A percentile compares a stretch with the other conserved stretches of the same genome.
phyloP scores from a whole-genome alignment of 2,329 filamentous ascomycete species.

The Thelonectria discophora region DNA sequence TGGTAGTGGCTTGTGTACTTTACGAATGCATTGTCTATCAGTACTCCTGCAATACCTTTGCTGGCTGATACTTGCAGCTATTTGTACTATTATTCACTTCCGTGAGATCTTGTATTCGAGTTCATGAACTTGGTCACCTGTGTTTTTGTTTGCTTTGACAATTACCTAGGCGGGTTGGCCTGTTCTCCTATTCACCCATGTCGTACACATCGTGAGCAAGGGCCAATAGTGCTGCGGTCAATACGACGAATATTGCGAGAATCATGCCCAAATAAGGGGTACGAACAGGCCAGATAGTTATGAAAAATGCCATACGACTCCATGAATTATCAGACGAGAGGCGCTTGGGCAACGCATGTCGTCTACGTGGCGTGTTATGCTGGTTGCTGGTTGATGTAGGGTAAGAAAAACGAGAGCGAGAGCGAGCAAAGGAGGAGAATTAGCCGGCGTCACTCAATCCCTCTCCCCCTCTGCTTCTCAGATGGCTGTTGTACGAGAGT shows the following conservation, averaged over 20 bases:
- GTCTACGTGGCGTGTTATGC: background rate
- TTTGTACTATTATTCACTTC: too few relatives aligned
- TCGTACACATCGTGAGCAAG: background rate
- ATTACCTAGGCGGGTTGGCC: background rate
- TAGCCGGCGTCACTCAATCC: background rate
- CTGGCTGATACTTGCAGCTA: too few relatives aligned
- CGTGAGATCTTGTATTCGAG: too few relatives aligned
- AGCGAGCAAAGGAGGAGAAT: background rate
- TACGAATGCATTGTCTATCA: too few relatives aligned
- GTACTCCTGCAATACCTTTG: too few relatives aligned
- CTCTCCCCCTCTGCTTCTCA: background rate
- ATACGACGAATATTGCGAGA: background rate
- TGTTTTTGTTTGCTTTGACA: background rate
- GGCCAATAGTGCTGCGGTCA: background rate
- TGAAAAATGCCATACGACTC: background rate
- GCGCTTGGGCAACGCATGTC: constrained; percentile 18
- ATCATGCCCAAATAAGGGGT: background rate
- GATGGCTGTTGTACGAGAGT: background rate
- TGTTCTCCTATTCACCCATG: background rate
- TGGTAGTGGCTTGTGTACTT: constrained; percentile 4
- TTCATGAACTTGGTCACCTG: background rate
- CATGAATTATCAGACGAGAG: constrained; percentile 18
- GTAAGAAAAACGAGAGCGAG: constrained; percentile 9
- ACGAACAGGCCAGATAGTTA: constrained; percentile 1
- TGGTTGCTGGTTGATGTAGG: constrained; percentile 13